These are phyloP conservation scores for Posidonia oceanica DNA, from an alignment of 116 monocot species.

Conservation along the genomic window DNA sequence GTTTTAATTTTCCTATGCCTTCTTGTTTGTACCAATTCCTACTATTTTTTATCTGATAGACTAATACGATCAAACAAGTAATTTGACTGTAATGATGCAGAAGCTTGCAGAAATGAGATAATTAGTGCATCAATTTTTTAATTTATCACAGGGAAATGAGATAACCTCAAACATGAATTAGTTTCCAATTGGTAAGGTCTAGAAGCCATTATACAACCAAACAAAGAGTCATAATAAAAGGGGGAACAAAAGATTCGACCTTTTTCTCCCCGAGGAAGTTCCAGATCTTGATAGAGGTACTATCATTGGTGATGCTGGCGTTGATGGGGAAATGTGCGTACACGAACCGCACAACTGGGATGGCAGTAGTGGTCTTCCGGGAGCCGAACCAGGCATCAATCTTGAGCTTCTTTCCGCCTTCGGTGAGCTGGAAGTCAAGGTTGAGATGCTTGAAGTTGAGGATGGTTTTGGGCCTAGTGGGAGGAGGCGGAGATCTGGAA, in stretches of 20 bases:
- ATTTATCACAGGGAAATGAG: too few relatives aligned
- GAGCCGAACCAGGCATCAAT: constrained; percentile 57
- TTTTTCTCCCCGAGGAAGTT: constrained; percentile 70
- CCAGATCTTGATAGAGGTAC: constrained; percentile 43
- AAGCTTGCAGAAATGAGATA: too few relatives aligned
- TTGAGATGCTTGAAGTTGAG: constrained; percentile 38
- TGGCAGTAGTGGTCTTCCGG: constrained; percentile 37
- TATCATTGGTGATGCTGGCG: constrained; percentile 15
- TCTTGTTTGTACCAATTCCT: too few relatives aligned
- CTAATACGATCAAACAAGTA: too few relatives aligned
- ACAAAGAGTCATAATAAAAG: neutral
- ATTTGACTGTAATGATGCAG: too few relatives aligned
- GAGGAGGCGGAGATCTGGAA: constrained; percentile 29
- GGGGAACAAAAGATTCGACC: constrained; percentile 13
- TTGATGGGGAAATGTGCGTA: constrained; percentile 61
- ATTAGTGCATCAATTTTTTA: too few relatives aligned
- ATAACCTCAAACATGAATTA: too few relatives aligned
- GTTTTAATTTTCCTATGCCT: too few relatives aligned
- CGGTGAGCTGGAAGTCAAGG: constrained; percentile 41
- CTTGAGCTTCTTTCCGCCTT: constrained; percentile 36
- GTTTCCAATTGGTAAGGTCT: too few relatives aligned
- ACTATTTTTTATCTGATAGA: too few relatives aligned
- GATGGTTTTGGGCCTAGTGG: neutral
- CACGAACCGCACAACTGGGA: constrained; percentile 46
- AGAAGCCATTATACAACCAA: too few relatives aligned